Evolutionary conservation across 768 basidiomycete species (phyloP).

Genomic region (Phylloporus sp.): DNA sequence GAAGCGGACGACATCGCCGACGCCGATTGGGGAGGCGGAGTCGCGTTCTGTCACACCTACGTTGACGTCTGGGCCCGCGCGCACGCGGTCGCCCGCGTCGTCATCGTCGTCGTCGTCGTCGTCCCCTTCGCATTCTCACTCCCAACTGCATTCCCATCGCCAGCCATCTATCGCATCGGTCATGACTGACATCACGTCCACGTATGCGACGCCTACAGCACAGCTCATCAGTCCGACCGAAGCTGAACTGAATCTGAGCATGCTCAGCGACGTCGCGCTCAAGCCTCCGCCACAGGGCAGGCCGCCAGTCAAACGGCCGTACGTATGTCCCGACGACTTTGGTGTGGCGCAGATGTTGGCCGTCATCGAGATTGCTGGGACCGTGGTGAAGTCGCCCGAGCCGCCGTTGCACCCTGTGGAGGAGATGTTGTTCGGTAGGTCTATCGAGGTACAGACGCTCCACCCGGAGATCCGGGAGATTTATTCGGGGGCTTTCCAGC

Average conservation of each 20-base stretch:
- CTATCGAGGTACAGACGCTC: conserved; percentile 53
- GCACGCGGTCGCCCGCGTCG: conserved; percentile 26
- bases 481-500: conserved; percentile 63
- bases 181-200: conserved; percentile 49
- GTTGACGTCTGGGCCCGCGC: not conserved
- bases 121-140: conserved; percentile 26
- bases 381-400: conserved; percentile 32
- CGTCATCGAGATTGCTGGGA: conserved; percentile 67
- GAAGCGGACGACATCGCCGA: conserved; percentile 22
- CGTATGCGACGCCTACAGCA: conserved; percentile 41
- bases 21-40: conserved; percentile 10
- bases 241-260: conserved; percentile 3
- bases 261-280: conserved; percentile 12
- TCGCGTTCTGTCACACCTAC: conserved; percentile 30
- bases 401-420: conserved; percentile 59
- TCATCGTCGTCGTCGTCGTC: no score
- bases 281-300: conserved; percentile 22
- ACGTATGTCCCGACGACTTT: conserved; percentile 76
- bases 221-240: conserved; percentile 27
- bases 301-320: conserved; percentile 36
- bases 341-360: conserved; percentile 85
- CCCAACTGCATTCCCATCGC: conserved; percentile 33
- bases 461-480: conserved; percentile 72
- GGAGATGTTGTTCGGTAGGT: conserved; percentile 65
- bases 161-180: conserved; percentile 74